A percentile compares a stretch with the other conserved stretches of the same genome.
phyloP scores from a whole-genome alignment of 2,329 filamentous ascomycete genomes.

The Colletotrichum higginsianum region DNA sequence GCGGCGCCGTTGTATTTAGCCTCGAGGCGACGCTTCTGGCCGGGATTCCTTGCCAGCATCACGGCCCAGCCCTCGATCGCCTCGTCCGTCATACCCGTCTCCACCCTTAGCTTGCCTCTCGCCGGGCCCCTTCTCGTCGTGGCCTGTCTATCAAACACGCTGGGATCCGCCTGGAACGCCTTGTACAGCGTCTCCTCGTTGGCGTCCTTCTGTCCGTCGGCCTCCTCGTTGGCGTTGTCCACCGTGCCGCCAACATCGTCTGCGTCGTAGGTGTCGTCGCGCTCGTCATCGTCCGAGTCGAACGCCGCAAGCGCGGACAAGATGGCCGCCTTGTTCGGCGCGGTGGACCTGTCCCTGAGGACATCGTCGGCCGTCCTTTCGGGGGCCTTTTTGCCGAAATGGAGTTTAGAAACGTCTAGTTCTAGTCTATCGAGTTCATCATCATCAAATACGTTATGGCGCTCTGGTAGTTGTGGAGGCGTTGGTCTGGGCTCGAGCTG shows the following conservation, averaged over 20 bases:
- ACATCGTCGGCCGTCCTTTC: constrained; percentile 79
- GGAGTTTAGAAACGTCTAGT: constrained; percentile 77
- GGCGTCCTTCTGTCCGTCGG: constrained; percentile 62
- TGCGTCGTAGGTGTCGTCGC: constrained; percentile 96
- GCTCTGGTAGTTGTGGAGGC: constrained; percentile 67
- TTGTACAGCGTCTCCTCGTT: constrained; percentile 83
- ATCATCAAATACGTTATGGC: constrained; percentile 84
- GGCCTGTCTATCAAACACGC: constrained; percentile 79
- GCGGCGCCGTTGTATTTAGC: constrained; percentile 68
- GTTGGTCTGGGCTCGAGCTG: constrained; percentile 72
- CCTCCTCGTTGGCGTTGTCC: constrained; percentile 75
- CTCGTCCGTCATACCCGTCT: constrained; percentile 93
- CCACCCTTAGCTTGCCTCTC: constrained; percentile 76
- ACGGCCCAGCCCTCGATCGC: constrained; percentile 94
- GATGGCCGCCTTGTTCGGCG: constrained; percentile 87
- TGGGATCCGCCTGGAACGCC: constrained; percentile 76
- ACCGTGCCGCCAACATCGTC: constrained; percentile 93
- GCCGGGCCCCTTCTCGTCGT: constrained; percentile 76
- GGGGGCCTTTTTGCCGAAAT: constrained; percentile 81
- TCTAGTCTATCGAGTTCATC: constrained; percentile 84
- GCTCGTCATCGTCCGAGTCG: constrained; percentile 94
- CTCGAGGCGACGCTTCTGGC: constrained; percentile 79
- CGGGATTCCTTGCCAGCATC: constrained; percentile 83
- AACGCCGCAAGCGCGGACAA: constrained; percentile 90
- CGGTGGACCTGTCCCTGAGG: constrained; percentile 74